Evolutionary conservation across 2,329 filamentous ascomycete species (phyloP).

Genomic region (Sclerotinia nivalis): DNA sequence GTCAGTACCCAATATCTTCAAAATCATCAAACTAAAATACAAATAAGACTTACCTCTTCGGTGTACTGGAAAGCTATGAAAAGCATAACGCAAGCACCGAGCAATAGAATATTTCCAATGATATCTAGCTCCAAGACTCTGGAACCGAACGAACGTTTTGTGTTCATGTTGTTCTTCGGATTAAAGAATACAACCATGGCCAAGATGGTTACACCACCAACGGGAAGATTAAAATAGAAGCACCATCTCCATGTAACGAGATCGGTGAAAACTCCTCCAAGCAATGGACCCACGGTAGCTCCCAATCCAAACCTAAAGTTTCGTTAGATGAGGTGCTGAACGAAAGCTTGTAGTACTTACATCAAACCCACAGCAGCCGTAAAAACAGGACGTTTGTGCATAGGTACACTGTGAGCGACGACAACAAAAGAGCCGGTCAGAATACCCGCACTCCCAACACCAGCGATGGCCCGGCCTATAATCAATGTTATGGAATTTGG

Average conservation of each 20-base stretch:
- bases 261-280: conserved; percentile 10
- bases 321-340: neutral
- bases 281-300: conserved; percentile 55
- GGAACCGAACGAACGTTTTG: neutral
- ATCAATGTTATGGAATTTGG: conserved; percentile 63
- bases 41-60: conserved; percentile 34
- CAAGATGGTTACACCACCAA: conserved; percentile 40
- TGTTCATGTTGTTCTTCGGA: neutral
- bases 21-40: neutral
- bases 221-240: conserved; percentile 59
- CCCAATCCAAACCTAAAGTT: conserved; percentile 55
- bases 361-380: conserved; percentile 61
- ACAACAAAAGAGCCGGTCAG: conserved; percentile 47
- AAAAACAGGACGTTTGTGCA: conserved; percentile 58
- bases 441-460: conserved; percentile 57
- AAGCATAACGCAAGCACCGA: conserved; percentile 44
- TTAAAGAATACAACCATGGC: conserved; percentile 11
- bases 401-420: conserved; percentile 61
- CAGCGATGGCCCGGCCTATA: conserved; percentile 61
- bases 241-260: conserved; percentile 19
- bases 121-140: conserved; percentile 46
- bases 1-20: neutral
- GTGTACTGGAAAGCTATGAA: conserved; percentile 51
- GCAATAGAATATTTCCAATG: conserved; percentile 47
- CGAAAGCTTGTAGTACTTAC: conserved; percentile 36